These are phyloP conservation scores for Trichothecium roseum DNA, from an alignment of 2,329 filamentous ascomycete genomes.

Conservation along the genomic window DNA sequence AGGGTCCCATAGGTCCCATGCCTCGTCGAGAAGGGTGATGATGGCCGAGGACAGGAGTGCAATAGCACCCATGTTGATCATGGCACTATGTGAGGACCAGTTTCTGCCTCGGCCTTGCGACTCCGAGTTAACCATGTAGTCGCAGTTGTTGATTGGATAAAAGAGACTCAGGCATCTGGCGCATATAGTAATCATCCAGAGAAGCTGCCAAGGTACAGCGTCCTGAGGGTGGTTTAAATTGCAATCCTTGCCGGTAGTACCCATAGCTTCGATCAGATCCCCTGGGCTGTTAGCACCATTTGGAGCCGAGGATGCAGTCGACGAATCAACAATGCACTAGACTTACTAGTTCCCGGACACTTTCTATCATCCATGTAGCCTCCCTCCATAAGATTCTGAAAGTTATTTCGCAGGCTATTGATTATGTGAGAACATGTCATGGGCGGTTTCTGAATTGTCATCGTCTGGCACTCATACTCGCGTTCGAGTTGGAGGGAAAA, in stretches of 20 bases:
- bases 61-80: constrained; percentile 1
- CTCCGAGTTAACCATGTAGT: constrained; percentile 7
- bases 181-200: constrained; percentile 9
- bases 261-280: no score
- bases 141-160: constrained; percentile 10
- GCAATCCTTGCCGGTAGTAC: constrained; percentile 8
- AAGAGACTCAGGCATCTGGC: constrained; percentile 6
- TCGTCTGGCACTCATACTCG: constrained; percentile 9
- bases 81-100: neutral
- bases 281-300: no score
- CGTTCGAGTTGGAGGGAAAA: constrained; percentile 14
- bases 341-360: constrained; percentile 13
- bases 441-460: constrained; percentile 6
- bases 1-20: constrained; percentile 16
- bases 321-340: no score
- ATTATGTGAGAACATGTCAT: constrained; percentile 13
- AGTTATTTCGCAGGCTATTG: constrained; percentile 14
- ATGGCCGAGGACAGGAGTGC: constrained; percentile 4
- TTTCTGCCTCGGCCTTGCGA: no score
- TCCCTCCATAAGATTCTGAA: constrained; percentile 14
- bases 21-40: constrained; percentile 11
- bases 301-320: no score
- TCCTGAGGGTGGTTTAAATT: constrained; percentile 4
- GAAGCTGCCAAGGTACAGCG: constrained; percentile 8
- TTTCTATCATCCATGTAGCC: constrained; percentile 9